Percentiles rank a stretch among this genome's conserved stretches.
These are phyloP conservation scores for Aspergillus affinis DNA, from an alignment of 495 filamentous ascomycete genomes.

Conservation along the genomic window DNA sequence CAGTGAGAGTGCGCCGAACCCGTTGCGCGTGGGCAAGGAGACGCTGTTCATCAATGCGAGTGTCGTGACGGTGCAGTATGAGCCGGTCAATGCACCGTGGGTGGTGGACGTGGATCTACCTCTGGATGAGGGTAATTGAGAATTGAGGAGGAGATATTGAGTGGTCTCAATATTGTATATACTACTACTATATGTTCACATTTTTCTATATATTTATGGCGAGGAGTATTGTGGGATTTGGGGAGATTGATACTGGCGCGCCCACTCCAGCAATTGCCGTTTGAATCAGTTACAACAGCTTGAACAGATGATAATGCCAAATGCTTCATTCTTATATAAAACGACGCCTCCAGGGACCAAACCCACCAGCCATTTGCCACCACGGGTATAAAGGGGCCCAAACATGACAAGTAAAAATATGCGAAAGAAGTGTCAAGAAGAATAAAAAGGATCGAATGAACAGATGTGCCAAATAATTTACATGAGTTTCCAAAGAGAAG, in stretches of 20 bases:
- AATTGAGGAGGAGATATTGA: not conserved
- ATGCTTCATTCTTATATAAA: constrained; percentile 3
- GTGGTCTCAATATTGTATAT: not conserved
- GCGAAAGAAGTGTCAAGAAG: not conserved
- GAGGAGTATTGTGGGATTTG: not conserved
- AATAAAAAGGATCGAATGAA: not conserved
- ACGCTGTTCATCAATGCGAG: constrained; percentile 76
- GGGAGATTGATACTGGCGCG: not conserved
- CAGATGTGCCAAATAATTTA: not conserved
- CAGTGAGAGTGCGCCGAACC: constrained; percentile 24
- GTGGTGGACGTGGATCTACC: constrained; percentile 63
- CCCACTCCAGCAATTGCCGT: no score
- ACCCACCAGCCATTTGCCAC: constrained; percentile 6
- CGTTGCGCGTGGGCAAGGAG: constrained; percentile 50
- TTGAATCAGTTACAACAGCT: no score
- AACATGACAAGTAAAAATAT: constrained; percentile 9
- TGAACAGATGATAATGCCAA: not conserved
- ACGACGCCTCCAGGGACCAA: constrained; percentile 6
- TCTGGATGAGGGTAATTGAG: constrained; percentile 1
- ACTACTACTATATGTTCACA: not conserved
- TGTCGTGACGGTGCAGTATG: constrained; percentile 53
- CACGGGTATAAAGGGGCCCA: constrained; percentile 17
- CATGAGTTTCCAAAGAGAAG: not conserved
- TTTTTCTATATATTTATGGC: not conserved
- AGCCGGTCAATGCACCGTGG: constrained; percentile 57